These are phyloP conservation scores for Corymbia maculata DNA, from an alignment of 345 rosid genomes.

Conservation along the genomic window DNA sequence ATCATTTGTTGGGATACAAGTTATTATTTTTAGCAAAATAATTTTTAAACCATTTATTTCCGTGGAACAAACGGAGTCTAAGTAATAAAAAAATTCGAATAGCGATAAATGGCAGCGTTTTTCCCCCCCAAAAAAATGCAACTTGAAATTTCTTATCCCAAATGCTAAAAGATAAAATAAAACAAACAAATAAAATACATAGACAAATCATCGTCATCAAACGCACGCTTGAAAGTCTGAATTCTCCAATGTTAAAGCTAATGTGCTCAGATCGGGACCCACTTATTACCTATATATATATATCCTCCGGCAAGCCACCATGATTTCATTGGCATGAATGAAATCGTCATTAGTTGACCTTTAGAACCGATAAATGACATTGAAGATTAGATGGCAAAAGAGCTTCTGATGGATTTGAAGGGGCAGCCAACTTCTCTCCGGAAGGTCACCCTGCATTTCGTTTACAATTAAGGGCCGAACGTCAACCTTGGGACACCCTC, in stretches of 20 bases:
- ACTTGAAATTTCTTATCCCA: neutral
- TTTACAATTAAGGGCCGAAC: neutral
- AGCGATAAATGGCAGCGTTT: neutral
- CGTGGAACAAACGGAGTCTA: no score
- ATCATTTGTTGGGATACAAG: fast-evolving
- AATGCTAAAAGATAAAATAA: neutral
- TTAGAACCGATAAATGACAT: neutral
- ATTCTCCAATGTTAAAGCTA: neutral
- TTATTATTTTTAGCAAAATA: no score
- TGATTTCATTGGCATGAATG: neutral
- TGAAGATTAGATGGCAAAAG: neutral
- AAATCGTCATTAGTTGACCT: neutral
- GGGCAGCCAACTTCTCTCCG: neutral
- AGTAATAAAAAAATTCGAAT: neutral
- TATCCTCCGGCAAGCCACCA: neutral
- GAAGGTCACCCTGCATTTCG: neutral
- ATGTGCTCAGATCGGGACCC: neutral
- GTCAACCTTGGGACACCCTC: neutral
- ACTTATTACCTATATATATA: neutral
- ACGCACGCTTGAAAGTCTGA: neutral
- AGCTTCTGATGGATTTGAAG: neutral
- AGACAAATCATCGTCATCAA: neutral
- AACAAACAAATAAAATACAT: neutral
- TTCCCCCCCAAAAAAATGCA: no score
- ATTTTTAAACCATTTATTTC: no score